Base-by-base conservation (phyloP, 2,329 filamentous ascomycete genomes). In the Talaromyces sp. region DNA sequence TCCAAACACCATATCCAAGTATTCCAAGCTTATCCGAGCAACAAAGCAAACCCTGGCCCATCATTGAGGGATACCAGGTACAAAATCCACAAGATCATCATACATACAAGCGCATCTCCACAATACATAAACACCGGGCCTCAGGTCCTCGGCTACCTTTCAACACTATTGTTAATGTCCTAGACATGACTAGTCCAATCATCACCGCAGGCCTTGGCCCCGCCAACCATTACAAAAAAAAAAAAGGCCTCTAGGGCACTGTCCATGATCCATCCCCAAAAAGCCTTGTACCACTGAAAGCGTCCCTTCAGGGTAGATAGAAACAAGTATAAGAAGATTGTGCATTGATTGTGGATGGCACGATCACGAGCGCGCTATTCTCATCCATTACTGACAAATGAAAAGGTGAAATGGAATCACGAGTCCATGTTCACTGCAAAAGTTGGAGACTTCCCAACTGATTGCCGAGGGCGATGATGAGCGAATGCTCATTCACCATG, bases 131-230 rank as follows among this genome's bases (percentile, higher is more conserved):
- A 40, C 42, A 5, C 25, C 62, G 52, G 62, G 62, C 62, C 58
- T 60, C 55, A 60, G 62, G 58, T 55, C 62, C 62, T 28, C 35
- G 62, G 46, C 50, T 39, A 63, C 62, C 58, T 63, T 50, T 50
- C 48, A 48, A 55, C 56, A 59, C 25, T 52, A 33, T 9, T 14
- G 9, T 35, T 18, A 54, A 54, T 54, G n/a, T 54, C 28, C 14
- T 54, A 54, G 50, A 54, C 28, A 35, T 23, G 31, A 37, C 21
- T 31, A 42, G 5, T 28, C 23, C 28, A 31, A 57, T 57, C 31
- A 16, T 31, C 25, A 16, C 37, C 18, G 23, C 54, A 57, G 54
- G 37, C 35, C 35, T 42, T 42, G 54, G 54, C 21, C 37, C 54
- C 42, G 54, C 23, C 54, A 28, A 40, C 35, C 54, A 18, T 57